Base-by-base conservation (phyloP, 1,284 basidiomycete species). In the Ustilago xerochloae region DNA sequence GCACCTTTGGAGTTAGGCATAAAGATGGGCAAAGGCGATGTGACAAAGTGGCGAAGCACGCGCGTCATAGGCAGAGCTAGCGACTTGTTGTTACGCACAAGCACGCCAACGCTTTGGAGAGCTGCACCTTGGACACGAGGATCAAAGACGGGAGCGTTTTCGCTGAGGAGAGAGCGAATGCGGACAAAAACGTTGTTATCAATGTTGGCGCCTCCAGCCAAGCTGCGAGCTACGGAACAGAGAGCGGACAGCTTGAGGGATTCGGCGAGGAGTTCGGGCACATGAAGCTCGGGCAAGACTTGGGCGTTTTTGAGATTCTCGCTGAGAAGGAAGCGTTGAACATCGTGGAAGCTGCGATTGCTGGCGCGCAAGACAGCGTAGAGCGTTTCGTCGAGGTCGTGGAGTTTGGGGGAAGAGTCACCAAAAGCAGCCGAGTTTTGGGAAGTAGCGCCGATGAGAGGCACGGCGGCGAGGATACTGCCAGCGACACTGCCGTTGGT, bases 1-100 rank as follows among this genome's bases (percentile, higher is more conserved):
- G 88, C 2, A 81, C 77, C 57, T 70, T 78, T 20, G 47, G 78
- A 60, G 12, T 89, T 89, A 29, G 65, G 50, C 79, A 95, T 92
- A 77, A 97, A 94, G 32, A 94, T 91, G 0, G 92, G 90, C 36
- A 96, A 86, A 6, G 94, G 94, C 2, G 91, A 91, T 9, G 93
- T 94, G 26, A 96, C 90, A 75, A 97, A 95, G 50, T 91, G 90
- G 30, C 94, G 90, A 36, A 98, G 87, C 79, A 94, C 92, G 41
- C 87, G 88, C 0, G 91, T 91, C 88, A 95, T 90, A 10, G 88
- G 87, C 3, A 89, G 85, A 1, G 93, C 93, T 55, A 93, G 90
- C 20, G 90, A 89, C 0, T 92, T 91, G 85, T 93, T 93, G 69
- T 91, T 94, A 84, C 91, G 90, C 2, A 95, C 94, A 32, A 91